Base-by-base conservation (phyloP, 2,329 filamentous ascomycete genomes). In the Aspergillus intermedius region DNA sequence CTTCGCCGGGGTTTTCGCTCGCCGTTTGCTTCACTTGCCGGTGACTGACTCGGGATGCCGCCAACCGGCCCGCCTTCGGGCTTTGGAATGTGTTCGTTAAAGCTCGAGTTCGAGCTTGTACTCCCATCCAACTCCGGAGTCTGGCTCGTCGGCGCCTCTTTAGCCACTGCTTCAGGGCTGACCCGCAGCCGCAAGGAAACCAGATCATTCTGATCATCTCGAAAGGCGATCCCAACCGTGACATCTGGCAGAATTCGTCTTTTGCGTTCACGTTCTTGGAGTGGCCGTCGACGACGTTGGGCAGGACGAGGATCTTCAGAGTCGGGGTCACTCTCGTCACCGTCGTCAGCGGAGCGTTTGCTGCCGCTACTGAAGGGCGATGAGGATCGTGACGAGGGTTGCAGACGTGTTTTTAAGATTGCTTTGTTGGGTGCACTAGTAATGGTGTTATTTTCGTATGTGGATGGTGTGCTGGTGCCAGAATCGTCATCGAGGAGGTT, bases 401-500 rank as follows among this genome's bases (percentile, higher is more conserved):
- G 64, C 10, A 70, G 50, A 17, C 57, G 60, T 2, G 64, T 58
- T 46, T 68, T 66, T 55, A 68, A 56, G 23, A 57, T 55, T 13
- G 61, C 54, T 22, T 53, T 50, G 10, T 57, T 60, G 23, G 52
- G 45, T 2, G 53, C 43, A 22, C 60, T 53, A 42, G 62, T 60
- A 3, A 57, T 55, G 34, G n/a, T n/a, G 34, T 17, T 35, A 13
- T 5, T 17, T 35, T 35, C 34, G 4, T 30, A 12, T 12, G 25
- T 12, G 21, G 54, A 48, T 28, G 54, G 49, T 2, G 53, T 49
- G n/a, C 58, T 57, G 21, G 47, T 44, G 32, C 77, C 72, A 3
- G 70, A 68, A 32, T 77, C 78, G 2, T 70, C 69, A 34, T 77
- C 78, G 2, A 80, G 60, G 15, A 82, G 62, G 42, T 72, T 75